Evolutionary conservation across 1,139 yeast genomes (phyloP).

Genomic region (Nadsonia starkeyi-henricii): DNA sequence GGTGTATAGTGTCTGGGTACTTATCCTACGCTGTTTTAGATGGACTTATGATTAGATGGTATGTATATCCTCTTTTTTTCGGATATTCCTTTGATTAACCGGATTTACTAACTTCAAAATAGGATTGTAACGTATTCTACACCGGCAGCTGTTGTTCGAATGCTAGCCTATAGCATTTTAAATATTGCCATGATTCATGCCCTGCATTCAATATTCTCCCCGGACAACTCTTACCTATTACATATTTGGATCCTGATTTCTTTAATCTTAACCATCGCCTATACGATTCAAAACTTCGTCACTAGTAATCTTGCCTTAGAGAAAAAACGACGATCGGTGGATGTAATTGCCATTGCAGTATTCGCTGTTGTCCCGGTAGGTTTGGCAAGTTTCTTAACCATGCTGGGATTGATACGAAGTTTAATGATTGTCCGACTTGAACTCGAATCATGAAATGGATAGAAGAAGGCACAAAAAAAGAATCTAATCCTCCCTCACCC

Average conservation of each 20-base stretch:
- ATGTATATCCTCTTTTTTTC: no score
- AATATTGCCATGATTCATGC: slow-evolving; percentile 59
- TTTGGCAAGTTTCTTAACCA: slow-evolving; percentile 80
- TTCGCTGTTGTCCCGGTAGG: slow-evolving; percentile 98
- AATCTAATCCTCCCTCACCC: not conserved
- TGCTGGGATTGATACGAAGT: slow-evolving; percentile 69
- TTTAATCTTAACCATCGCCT: slow-evolving; percentile 70
- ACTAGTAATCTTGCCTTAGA: slow-evolving; percentile 68
- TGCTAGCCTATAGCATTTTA: slow-evolving; percentile 67
- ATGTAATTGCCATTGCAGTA: slow-evolving; percentile 77
- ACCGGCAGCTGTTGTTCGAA: slow-evolving; percentile 75
- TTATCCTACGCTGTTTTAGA: slow-evolving; percentile 74
- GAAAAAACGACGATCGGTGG: slow-evolving; percentile 26
- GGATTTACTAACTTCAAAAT: no score
- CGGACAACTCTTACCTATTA: slow-evolving; percentile 46
- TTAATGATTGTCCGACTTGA: slow-evolving; percentile 63
- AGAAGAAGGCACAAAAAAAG: no score
- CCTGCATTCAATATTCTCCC: slow-evolving; percentile 35
- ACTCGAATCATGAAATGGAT: slow-evolving; percentile 28
- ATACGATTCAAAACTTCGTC: slow-evolving; percentile 75
- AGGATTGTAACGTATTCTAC: slow-evolving; percentile 73
- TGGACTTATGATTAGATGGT: slow-evolving; percentile 82
- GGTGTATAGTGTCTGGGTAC: slow-evolving; percentile 70
- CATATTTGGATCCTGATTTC: slow-evolving; percentile 89
- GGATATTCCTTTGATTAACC: no score